Evolutionary conservation across 345 rosid species (phyloP), one percentile per base, ranked within the genome.

Genomic region (Populus nigra): DNA sequence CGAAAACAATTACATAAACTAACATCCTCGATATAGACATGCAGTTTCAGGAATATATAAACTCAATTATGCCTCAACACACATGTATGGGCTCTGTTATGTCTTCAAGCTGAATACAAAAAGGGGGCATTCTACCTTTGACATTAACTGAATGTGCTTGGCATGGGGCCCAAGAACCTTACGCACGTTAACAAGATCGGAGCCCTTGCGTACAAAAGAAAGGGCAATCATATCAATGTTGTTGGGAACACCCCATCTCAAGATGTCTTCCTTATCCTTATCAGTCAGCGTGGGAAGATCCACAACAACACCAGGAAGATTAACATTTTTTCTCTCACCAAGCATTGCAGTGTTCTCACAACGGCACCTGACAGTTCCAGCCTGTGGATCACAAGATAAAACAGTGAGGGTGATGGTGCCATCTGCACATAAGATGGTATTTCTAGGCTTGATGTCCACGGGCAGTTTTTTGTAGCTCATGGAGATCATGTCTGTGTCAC

Each of bases 391-490:
- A 85, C 94, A 90, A 31, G 94, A 85, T 73, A 94, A 73, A 35
- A 94, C 98, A 43, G 83, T 75, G 41, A 94, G 89, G 69, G 88
- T 85, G 71, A 94, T 92, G 77, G 97, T 94, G 76, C 98, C 98
- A 83, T 93, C 97, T 0, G 98, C 92, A 79, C 98, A 91, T 66
- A 94, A 85, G 61, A 94, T 88, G 77, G 85, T 88, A 79, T 91
- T 91, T 43, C 97, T 92, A 5, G 97, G 94, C 83, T 88, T 87
- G 73, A 92, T 85, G 77, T 92, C 95, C 68, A 89, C 80, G 68
- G 94, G 91, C 79, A 94, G 85, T 85, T 94, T 94, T 73, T 92
- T 89, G 81, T 94, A 94, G 89, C 97, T 92, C 98, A 94, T 94
- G 81, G 94, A 85, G 43, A 94, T 92, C 74, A 86, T 90, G 23